phyloP scores from a whole-genome alignment of 2,329 filamentous ascomycete species.

The Cytospora chrysosperma region DNA sequence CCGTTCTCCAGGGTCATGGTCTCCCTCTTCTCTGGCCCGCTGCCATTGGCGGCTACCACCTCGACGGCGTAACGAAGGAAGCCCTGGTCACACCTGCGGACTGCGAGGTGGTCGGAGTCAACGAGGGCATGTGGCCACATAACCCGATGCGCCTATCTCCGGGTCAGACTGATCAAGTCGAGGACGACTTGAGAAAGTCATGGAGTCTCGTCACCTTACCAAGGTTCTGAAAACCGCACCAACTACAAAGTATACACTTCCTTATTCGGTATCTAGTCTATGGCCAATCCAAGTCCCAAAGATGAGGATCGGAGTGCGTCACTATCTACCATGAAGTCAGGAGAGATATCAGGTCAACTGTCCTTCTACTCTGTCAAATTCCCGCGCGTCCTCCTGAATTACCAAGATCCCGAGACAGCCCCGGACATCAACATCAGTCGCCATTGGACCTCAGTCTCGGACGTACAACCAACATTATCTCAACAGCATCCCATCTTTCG shows the following conservation, averaged over 20 bases:
- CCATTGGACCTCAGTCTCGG: background rate
- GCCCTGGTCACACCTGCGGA: slow-evolving; percentile 32
- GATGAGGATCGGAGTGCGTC: background rate
- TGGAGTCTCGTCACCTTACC: background rate
- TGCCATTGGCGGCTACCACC: slow-evolving; percentile 33
- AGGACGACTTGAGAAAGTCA: background rate
- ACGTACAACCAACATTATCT: background rate
- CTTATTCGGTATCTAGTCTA: background rate
- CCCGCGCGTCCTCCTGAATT: background rate
- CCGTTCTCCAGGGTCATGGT: slow-evolving; percentile 29
- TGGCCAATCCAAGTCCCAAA: background rate
- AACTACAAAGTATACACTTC: background rate
- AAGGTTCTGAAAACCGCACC: background rate
- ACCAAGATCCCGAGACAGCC: background rate
- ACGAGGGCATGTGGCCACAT: slow-evolving; percentile 30
- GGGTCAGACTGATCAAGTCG: slow-evolving; percentile 34
- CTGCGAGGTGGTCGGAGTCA: slow-evolving; percentile 35
- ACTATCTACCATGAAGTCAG: background rate
- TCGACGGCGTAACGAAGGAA: slow-evolving; percentile 32
- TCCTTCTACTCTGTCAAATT: background rate
- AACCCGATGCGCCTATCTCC: slow-evolving; percentile 33
- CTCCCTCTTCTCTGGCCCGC: slow-evolving; percentile 34
- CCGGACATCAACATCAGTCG: background rate
- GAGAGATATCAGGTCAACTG: background rate
- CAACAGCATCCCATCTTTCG: too few species aligned